These are phyloP conservation scores for Calocybe cyanea DNA, from an alignment of 768 basidiomycete genomes.

Conservation along the genomic window DNA sequence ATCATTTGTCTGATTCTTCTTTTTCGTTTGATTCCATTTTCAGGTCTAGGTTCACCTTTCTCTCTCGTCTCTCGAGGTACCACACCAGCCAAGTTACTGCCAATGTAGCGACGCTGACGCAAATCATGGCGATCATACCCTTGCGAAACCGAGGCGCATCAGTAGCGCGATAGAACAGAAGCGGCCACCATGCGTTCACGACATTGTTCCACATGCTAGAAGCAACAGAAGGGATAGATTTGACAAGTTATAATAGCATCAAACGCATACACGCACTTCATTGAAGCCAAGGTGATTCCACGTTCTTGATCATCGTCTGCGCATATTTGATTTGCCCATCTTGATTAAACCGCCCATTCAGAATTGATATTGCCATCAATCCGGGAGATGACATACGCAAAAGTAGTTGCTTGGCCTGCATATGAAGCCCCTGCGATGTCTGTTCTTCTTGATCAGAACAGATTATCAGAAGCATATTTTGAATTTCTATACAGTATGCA, in stretches of 20 bases:
- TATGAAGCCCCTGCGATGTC: slow-evolving; percentile 65
- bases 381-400: slow-evolving; percentile 46
- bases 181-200: slow-evolving; percentile 67
- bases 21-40: slow-evolving; percentile 1
- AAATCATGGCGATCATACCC: slow-evolving; percentile 69
- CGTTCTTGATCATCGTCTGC: slow-evolving; percentile 69
- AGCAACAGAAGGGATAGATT: background rate
- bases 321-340: slow-evolving; percentile 80
- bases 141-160: slow-evolving; percentile 65
- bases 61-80: slow-evolving; percentile 43
- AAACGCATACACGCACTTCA: slow-evolving; percentile 49
- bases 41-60: slow-evolving; percentile 8
- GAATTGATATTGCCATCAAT: background rate
- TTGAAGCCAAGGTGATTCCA: slow-evolving; percentile 65
- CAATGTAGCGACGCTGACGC: slow-evolving; percentile 52
- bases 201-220: slow-evolving; percentile 66
- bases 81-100: slow-evolving; percentile 53
- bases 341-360: slow-evolving; percentile 18
- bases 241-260: background rate
- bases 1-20: background rate
- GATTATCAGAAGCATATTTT: background rate
- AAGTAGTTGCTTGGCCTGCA: slow-evolving; percentile 73
- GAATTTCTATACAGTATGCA: slow-evolving; percentile 54
- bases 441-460: slow-evolving; percentile 15
- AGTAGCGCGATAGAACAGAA: slow-evolving; percentile 70